phyloP scores from a whole-genome alignment of 2,329 filamentous ascomycete species.

The Albifimbria verrucaria region DNA sequence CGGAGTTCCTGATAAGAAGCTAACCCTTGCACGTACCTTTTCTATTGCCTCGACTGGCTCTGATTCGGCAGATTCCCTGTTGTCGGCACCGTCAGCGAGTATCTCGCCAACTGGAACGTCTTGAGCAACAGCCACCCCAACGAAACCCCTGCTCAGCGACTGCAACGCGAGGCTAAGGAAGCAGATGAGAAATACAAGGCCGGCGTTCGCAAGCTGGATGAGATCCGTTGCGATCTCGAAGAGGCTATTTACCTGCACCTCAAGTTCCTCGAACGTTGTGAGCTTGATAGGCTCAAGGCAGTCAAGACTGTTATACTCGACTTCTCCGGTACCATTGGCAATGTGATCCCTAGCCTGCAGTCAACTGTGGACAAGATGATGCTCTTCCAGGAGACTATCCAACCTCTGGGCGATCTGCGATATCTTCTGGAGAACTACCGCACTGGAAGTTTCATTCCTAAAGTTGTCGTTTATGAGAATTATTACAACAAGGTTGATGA shows the following conservation, averaged over 20 bases:
- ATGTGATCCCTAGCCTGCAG: conserved; percentile 94
- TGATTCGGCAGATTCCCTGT: conserved; percentile 67
- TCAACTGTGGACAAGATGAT: conserved; percentile 98
- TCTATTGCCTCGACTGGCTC: conserved; percentile 63
- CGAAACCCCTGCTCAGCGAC: conserved; percentile 81
- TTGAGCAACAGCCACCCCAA: conserved; percentile 82
- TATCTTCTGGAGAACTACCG: conserved; percentile 97
- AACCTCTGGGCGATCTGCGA: conserved; percentile 82
- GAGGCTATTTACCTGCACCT: conserved; percentile 91
- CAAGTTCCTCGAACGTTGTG: conserved; percentile 94
- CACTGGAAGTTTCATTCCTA: conserved; percentile 88
- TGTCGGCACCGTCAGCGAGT: conserved; percentile 81
- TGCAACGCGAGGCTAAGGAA: conserved; percentile 85
- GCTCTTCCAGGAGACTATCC: conserved; percentile 98
- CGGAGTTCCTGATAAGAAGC: conserved; percentile 86
- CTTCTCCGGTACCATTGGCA: conserved; percentile 95
- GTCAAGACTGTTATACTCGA: conserved; percentile 98
- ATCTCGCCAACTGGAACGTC: conserved; percentile 88
- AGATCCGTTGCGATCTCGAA: conserved; percentile 89
- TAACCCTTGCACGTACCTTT: conserved; percentile 67
- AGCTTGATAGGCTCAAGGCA: conserved; percentile 91
- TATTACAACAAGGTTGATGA: conserved; percentile 99
- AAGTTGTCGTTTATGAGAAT: conserved; percentile 92
- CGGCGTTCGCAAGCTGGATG: conserved; percentile 80
- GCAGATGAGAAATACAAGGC: conserved; percentile 92